These are phyloP conservation scores for Quercus agrifolia DNA, from an alignment of 306 rosid species.

Conservation along the genomic window DNA sequence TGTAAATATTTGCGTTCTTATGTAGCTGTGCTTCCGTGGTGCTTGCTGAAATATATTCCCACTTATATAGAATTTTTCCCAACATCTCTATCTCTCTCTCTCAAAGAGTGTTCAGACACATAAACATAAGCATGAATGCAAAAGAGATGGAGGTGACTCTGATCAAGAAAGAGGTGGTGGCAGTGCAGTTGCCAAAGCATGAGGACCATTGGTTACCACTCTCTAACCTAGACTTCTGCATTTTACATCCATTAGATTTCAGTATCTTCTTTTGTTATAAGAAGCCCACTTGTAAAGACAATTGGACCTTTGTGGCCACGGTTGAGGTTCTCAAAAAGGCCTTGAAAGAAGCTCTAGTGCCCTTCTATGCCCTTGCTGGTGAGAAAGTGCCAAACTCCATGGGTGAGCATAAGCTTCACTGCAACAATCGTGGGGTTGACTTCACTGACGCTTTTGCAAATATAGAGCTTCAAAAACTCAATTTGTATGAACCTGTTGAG, in stretches of 20 bases:
- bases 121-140: constrained; percentile 6
- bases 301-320: constrained; percentile 25
- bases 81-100: no score
- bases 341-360: constrained; percentile 39
- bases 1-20: no score
- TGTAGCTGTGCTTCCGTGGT: no score
- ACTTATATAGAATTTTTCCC: no score
- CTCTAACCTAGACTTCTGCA: constrained; percentile 63
- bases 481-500: constrained; percentile 53
- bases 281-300: background rate
- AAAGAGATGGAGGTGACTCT: constrained; percentile 25
- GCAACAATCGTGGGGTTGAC: constrained; percentile 73
- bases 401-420: constrained; percentile 66
- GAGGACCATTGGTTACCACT: constrained; percentile 65
- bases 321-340: constrained; percentile 43
- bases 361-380: constrained; percentile 58
- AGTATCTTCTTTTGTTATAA: constrained; percentile 66
- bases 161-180: constrained; percentile 53
- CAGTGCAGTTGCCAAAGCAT: constrained; percentile 47
- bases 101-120: no score
- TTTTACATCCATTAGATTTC: constrained; percentile 54
- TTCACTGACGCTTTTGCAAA: constrained; percentile 58
- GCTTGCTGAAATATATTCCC: no score
- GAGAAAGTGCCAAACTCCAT: constrained; percentile 44
- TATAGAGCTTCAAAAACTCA: constrained; percentile 37